A percentile compares a stretch with the other conserved stretches of the same genome.
Evolutionary conservation across 2,329 filamentous ascomycete species (phyloP).

Genomic region (Diplodia intermedia): DNA sequence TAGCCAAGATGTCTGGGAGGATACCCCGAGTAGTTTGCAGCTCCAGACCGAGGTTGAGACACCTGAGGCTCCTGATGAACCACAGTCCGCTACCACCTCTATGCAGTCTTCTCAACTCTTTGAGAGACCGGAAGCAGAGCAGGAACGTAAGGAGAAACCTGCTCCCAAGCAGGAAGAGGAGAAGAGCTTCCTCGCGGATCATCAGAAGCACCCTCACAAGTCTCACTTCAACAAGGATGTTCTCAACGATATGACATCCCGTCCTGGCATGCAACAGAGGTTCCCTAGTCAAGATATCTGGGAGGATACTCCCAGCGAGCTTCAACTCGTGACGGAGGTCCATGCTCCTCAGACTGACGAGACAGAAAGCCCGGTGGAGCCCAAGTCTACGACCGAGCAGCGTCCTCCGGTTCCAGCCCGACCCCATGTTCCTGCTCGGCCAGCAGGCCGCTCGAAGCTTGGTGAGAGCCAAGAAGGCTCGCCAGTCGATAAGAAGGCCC

Average conservation of each 20-base stretch:
- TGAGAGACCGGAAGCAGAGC: constrained; percentile 58
- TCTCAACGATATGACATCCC: constrained; percentile 53
- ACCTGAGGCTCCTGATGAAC: constrained; percentile 67
- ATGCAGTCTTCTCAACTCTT: constrained; percentile 46
- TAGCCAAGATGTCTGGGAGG: constrained; percentile 97
- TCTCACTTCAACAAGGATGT: constrained; percentile 63
- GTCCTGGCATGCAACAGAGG: constrained; percentile 68
- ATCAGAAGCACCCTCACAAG: constrained; percentile 65
- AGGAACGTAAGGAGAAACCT: constrained; percentile 55
- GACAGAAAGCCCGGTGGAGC: constrained; percentile 41
- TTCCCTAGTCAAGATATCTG: constrained; percentile 94
- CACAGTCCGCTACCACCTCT: constrained; percentile 46
- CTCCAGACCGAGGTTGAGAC: constrained; percentile 81
- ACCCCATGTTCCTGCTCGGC: constrained; percentile 45
- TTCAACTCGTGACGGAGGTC: constrained; percentile 79
- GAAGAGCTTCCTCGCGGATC: constrained; percentile 53
- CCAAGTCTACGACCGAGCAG: constrained; percentile 16
- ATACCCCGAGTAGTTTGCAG: constrained; percentile 84
- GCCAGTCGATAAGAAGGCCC: constrained; percentile 58
- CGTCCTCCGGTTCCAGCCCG: constrained; percentile 39
- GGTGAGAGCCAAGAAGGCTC: constrained; percentile 44
- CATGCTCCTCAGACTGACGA: constrained; percentile 54
- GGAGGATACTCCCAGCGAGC: constrained; percentile 90
- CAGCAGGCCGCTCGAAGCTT: constrained; percentile 35
- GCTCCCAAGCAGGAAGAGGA: constrained; percentile 49